A percentile compares a stretch with the other conserved stretches of the same genome.
phyloP scores from a whole-genome alignment of 352 stramenopile genomes.

The Phytophthora gonapodyides region DNA sequence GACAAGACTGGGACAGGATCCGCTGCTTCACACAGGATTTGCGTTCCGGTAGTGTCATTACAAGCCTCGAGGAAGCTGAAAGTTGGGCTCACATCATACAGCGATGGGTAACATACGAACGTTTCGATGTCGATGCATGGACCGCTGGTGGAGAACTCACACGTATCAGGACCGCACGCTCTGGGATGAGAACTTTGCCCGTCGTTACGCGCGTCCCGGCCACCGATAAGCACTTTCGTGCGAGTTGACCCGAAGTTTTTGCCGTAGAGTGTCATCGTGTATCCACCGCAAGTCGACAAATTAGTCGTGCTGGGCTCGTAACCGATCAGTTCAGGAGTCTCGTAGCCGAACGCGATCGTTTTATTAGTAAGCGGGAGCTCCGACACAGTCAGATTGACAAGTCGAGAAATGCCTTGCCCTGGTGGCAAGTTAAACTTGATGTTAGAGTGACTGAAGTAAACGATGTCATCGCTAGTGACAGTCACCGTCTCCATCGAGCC shows the following conservation, averaged over 20 bases:
- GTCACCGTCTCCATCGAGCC: conserved; percentile 31
- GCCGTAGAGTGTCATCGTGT: conserved; percentile 60
- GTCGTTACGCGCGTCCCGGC: conserved; percentile 57
- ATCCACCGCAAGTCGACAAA: conserved; percentile 64
- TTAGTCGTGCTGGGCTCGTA: conserved; percentile 53
- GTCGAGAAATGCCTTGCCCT: conserved; percentile 50
- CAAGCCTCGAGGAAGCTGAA: conserved; percentile 47
- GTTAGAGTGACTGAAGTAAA: conserved; percentile 62
- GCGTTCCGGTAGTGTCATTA: conserved; percentile 25
- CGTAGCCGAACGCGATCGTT: conserved; percentile 49
- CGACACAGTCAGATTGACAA: conserved; percentile 44
- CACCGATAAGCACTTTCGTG: conserved; percentile 52
- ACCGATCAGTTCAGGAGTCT: conserved; percentile 42
- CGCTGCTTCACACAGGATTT: conserved; percentile 39
- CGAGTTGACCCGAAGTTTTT: conserved; percentile 61
- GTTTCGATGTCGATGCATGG: conserved; percentile 52
- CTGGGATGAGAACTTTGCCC: conserved; percentile 41
- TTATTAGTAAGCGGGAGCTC: conserved; percentile 37
- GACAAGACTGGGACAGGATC: conserved; percentile 3
- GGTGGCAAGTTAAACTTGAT: conserved; percentile 62
- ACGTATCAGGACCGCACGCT: conserved; percentile 38
- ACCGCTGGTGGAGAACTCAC: conserved; percentile 52
- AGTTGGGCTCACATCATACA: conserved; percentile 35
- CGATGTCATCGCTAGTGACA: conserved; percentile 42
- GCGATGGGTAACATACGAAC: conserved; percentile 57